Base-by-base conservation (phyloP, 345 rosid species). In the Aquilaria yunnanensis region DNA sequence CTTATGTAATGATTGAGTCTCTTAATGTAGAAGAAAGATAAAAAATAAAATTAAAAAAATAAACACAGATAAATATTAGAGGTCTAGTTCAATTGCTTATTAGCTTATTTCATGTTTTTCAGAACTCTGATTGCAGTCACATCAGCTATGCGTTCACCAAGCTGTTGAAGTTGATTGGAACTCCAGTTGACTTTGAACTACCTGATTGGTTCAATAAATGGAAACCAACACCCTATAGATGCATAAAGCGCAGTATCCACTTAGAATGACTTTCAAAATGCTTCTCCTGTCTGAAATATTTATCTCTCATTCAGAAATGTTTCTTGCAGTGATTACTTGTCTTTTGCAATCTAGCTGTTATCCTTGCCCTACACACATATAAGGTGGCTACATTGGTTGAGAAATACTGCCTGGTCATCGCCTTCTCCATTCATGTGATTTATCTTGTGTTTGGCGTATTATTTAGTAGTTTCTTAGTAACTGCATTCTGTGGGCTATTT, bases 221-320 rank as follows among this genome's bases (percentile, higher is more conserved):
- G 71, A 95, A 87, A 79, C 79, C 82, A 45, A 67, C 74, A 5
- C 81, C 92, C 41, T 95, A 88, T 68, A 77, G 80, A 66, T 73
- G 74, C 66, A 91, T 91, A 59, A 84, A 75, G 71, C 96, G 97
- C 79, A 95, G 99, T 95, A 95, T 91, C 88, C 90, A 46, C 72
- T 64, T 47, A 12, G 43, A 57, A 56, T 47, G 9, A 59, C 31
- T 37, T 16, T 64, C 31, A 54, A 47, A 41, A 16, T 30, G 23
- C 14, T 62, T 68, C 14, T 9, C 12, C n/a, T 31, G 12, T 66
- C 49, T 29, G 9, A 9, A 51, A 14, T 37, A 0, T 41, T 48
- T 14, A 51, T 57, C 32, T 50, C 53, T 70, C 57, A 14, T 16
- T 69, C 12, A 9, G 37, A 8, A 55, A 37, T 37, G 6, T 37